Base-by-base conservation (phyloP, 176 grass and related monocot species). In the Metroxylon sagu region DNA sequence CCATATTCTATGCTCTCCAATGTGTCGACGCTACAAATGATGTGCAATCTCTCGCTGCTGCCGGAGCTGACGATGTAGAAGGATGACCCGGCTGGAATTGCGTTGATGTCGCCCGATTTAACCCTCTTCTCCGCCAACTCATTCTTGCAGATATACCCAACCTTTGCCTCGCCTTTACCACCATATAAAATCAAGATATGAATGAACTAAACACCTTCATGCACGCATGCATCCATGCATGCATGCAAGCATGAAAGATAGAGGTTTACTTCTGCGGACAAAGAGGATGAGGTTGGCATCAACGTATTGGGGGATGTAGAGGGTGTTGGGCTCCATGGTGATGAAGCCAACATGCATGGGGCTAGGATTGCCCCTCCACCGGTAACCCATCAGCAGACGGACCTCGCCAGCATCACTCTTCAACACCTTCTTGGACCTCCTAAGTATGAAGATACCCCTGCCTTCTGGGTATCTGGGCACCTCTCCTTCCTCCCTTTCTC, bases 211-310 rank as follows among this genome's bases (percentile, higher is more conserved):
- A 23, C 21, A 23, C 21, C 21, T 23, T 23, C 21, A 23, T 23
- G 21, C 21, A 23, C 0, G 21, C 21, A 23, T 23, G 21, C 21
- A n/a, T n/a, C n/a, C n/a, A 23, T 23, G 21, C 21, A 28, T 61
- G 27, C 14, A 26, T 56, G 54, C 54, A 26, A 12, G 21, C 21
- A 23, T 23, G 21, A 23, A 23, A 23, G 21, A 25, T n/a, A 56
- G 5, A 18, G 57, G 4, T 5, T 15, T 31, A 61, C 58, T 26
- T 31, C 4, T 19, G 28, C 27, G 58, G 5, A 43, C 5, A 29
- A 61, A 61, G 2, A 43, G 58, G 28, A 61, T 39, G 58, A 61
- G 58, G 8, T 61, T 61, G 58, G 58, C 58, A 3, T 61, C 58
- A 3, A 61, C 16, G 28, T 61, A 61, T 14, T 61, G 58, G 29